Evolutionary conservation across 495 filamentous ascomycete species (phyloP).

Genomic region (Acidiella bohemica): DNA sequence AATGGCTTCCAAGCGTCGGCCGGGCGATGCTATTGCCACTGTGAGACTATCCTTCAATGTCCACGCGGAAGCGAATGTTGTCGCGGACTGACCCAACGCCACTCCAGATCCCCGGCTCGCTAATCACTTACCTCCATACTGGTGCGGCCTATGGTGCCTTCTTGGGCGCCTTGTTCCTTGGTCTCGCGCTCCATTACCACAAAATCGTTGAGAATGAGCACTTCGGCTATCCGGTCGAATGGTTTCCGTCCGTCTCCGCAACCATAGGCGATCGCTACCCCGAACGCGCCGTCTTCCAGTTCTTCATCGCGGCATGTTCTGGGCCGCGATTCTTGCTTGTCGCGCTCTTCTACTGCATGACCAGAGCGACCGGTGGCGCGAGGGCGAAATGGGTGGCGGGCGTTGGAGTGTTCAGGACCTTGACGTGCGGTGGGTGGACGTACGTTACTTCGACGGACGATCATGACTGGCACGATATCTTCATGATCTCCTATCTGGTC

Average conservation of each 20-base stretch:
- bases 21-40: conserved; percentile 69
- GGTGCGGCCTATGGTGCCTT: conserved; percentile 76
- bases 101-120: conserved; percentile 69
- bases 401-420: conserved; percentile 70
- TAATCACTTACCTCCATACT: conserved; percentile 84
- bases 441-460: conserved; percentile 98
- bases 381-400: conserved; percentile 73
- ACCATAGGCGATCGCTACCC: conserved; percentile 99
- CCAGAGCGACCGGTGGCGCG: conserved; percentile 53
- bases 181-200: conserved; percentile 73
- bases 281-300: conserved; percentile 88
- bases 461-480: conserved; percentile 97
- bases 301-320: conserved; percentile 94
- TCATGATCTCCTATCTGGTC: conserved; percentile 97
- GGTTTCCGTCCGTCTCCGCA: conserved; percentile 96
- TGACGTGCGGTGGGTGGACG: conserved; percentile 97
- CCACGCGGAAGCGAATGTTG: too few species aligned
- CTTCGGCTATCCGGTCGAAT: conserved; percentile 93
- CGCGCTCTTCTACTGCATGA: conserved; percentile 83
- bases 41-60: too few species aligned
- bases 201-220: conserved; percentile 98
- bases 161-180: conserved; percentile 75
- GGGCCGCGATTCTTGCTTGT: conserved; percentile 87
- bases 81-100: too few species aligned
- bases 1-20: conserved; percentile 78